Evolutionary conservation across 495 filamentous ascomycete species (phyloP).

Genomic region (Podospora fimiseda): DNA sequence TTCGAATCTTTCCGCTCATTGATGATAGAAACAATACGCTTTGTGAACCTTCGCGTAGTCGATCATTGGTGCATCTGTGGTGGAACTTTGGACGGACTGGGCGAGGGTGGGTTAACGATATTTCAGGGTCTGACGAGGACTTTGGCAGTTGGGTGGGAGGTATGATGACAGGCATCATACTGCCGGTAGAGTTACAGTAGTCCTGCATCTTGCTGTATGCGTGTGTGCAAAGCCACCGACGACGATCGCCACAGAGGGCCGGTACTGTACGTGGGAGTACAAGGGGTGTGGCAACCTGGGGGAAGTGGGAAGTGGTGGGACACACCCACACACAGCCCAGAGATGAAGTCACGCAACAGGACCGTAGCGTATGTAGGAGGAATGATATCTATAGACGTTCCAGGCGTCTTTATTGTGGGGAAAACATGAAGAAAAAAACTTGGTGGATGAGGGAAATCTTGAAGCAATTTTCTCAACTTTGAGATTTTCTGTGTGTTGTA

Average conservation of each 20-base stretch:
- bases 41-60: conserved; percentile 36
- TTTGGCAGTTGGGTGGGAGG: conserved; percentile 19
- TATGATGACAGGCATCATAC: conserved; percentile 19
- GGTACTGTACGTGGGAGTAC: neutral
- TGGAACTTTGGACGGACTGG: conserved; percentile 37
- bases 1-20: conserved; percentile 32
- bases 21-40: conserved; percentile 24
- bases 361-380: too few relatives aligned
- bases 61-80: conserved; percentile 38
- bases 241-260: neutral
- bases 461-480: neutral
- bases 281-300: conserved; percentile 12
- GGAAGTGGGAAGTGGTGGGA: conserved; percentile 2
- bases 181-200: neutral
- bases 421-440: neutral
- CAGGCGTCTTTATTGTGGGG: neutral
- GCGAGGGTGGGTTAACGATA: conserved; percentile 8
- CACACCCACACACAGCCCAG: conserved; percentile 5
- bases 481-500: neutral
- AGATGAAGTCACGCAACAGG: conserved; percentile 26
- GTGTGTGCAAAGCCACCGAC: conserved; percentile 8
- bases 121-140: conserved; percentile 19
- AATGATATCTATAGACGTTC: neutral
- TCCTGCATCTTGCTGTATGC: neutral
- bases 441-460: too few relatives aligned